Percentiles rank a stretch among this genome's conserved stretches.
phyloP scores from a whole-genome alignment of 1,139 yeast genomes.

The Taphrina sp. region DNA sequence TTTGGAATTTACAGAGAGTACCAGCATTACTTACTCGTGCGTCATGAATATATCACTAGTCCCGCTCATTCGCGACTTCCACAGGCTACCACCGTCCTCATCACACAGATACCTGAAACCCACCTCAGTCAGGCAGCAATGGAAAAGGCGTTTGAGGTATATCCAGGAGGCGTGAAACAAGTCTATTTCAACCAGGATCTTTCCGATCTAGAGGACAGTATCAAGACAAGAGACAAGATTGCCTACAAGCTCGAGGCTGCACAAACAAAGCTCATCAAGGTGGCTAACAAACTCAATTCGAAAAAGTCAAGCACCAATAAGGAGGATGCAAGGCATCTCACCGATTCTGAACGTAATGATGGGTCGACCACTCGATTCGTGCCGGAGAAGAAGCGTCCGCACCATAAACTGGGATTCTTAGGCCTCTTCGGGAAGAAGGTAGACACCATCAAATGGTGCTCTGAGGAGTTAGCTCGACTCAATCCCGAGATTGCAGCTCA shows the following conservation, averaged over 20 bases:
- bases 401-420: slow-evolving; percentile 53
- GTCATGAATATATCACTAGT: slow-evolving; percentile 77
- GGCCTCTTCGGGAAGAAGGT: slow-evolving; percentile 77
- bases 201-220: slow-evolving; percentile 57
- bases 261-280: slow-evolving; percentile 58
- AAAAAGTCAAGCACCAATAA: slow-evolving; percentile 51
- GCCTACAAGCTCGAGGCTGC: slow-evolving; percentile 68
- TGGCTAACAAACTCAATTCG: slow-evolving; percentile 60
- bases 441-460: slow-evolving; percentile 72
- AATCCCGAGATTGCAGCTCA: slow-evolving; percentile 61
- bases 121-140: slow-evolving; percentile 61
- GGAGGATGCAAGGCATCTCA: slow-evolving; percentile 34
- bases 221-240: slow-evolving; percentile 61
- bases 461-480: slow-evolving; percentile 63
- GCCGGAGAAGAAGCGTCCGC: slow-evolving; percentile 74
- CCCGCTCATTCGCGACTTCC: slow-evolving; percentile 68
- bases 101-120: slow-evolving; percentile 75
- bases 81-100: slow-evolving; percentile 73
- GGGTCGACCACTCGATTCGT: slow-evolving; percentile 49
- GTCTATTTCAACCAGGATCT: slow-evolving; percentile 74
- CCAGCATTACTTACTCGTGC: slow-evolving; percentile 70
- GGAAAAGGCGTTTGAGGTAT: slow-evolving; percentile 55
- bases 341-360: slow-evolving; percentile 34
- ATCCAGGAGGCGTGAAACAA: slow-evolving; percentile 56
- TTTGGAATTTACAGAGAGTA: slow-evolving; percentile 79